phyloP scores from a whole-genome alignment of 257 asterid species.

The Nicotiana undulata region DNA sequence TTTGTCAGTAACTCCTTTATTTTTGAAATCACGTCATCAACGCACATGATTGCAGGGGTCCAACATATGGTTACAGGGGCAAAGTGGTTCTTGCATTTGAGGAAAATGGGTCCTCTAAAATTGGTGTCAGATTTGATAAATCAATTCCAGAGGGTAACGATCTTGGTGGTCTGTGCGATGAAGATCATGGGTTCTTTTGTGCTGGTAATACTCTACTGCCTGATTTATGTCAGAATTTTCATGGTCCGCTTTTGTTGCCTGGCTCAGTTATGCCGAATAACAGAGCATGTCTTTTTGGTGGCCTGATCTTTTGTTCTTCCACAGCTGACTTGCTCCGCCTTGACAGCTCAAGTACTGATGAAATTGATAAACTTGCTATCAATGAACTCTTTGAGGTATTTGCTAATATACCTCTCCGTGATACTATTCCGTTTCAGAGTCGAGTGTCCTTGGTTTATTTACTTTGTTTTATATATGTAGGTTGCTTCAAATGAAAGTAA shows the following conservation, averaged over 20 bases:
- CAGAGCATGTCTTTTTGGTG: not conserved
- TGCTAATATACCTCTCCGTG: not conserved
- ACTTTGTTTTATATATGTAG: slow-evolving; percentile 27
- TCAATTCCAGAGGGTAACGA: not conserved
- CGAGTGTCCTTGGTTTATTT: not conserved
- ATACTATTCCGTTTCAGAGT: not conserved
- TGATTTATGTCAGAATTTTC: not conserved
- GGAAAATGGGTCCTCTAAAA: slow-evolving; percentile 52
- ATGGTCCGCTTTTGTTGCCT: not conserved
- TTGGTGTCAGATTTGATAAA: slow-evolving; percentile 6
- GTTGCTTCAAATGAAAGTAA: slow-evolving; percentile 68
- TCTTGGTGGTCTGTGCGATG: slow-evolving; percentile 12
- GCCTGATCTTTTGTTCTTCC: slow-evolving; percentile 12
- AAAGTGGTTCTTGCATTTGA: slow-evolving; percentile 84
- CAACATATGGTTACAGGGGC: slow-evolving; percentile 62
- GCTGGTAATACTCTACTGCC: slow-evolving; percentile 4
- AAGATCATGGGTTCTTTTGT: slow-evolving; percentile 8
- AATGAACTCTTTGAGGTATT: slow-evolving; percentile 82
- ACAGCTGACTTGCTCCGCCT: slow-evolving; percentile 80
- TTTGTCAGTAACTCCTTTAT: not conserved
- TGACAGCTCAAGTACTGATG: slow-evolving; percentile 62
- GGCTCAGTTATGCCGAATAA: not conserved
- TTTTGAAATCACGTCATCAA: not conserved
- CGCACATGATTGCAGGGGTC: slow-evolving; percentile 51
- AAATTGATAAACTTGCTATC: slow-evolving; percentile 58